Evolutionary conservation across 2,329 filamentous ascomycete genomes (phyloP).

Genomic region (Cytospora piceae): DNA sequence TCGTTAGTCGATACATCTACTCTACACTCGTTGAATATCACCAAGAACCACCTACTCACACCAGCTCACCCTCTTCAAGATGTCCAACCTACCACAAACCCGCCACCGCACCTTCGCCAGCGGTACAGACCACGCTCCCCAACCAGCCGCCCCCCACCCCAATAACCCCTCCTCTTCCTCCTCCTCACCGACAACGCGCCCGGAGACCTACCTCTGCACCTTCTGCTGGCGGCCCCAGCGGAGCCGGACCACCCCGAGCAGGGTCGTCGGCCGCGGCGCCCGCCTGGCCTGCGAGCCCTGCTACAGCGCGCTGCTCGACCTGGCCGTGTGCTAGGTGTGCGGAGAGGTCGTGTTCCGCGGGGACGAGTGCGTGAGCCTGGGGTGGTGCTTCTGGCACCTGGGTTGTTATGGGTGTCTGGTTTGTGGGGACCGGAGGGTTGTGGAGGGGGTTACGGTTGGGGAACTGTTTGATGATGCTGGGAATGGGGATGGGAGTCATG

Average conservation of each 20-base stretch:
- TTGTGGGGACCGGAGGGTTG: constrained; percentile 48
- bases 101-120: background rate
- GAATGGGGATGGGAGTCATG: background rate
- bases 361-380: constrained; percentile 60
- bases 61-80: background rate
- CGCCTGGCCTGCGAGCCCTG: constrained; percentile 55
- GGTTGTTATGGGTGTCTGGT: constrained; percentile 60
- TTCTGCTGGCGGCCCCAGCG: constrained; percentile 53
- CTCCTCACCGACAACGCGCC: background rate
- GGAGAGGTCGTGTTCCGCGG: constrained; percentile 57
- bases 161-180: background rate
- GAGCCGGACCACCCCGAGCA: constrained; percentile 39
- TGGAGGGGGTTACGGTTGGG: constrained; percentile 40
- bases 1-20: background rate
- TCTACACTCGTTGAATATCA: constrained; percentile 10
- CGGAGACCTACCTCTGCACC: constrained; percentile 53
- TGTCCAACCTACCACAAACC: constrained; percentile 4
- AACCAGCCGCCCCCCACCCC: background rate
- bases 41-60: background rate
- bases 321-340: constrained; percentile 62
- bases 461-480: constrained; percentile 41
- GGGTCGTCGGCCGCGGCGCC: constrained; percentile 49
- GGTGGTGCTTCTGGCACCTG: constrained; percentile 64
- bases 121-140: background rate
- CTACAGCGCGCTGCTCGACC: constrained; percentile 51